Evolutionary conservation across 345 rosid species (phyloP).

Genomic region (Mallotus nudiflorus): DNA sequence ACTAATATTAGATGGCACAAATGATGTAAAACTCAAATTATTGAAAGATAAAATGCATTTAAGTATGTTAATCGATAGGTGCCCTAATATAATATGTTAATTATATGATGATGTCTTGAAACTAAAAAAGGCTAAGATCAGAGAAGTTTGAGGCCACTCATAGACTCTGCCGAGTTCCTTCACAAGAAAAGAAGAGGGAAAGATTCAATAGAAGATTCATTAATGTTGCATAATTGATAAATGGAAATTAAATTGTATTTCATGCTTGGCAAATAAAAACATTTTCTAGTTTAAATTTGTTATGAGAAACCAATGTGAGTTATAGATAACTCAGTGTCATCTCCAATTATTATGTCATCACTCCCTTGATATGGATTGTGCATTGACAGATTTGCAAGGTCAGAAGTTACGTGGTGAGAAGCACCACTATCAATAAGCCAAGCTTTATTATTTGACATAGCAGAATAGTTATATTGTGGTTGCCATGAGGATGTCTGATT

Average conservation of each 20-base stretch:
- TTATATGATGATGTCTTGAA: not conserved
- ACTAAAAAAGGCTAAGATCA: too few species aligned
- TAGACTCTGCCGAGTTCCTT: not conserved
- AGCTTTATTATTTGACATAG: too few species aligned
- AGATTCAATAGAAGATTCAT: not conserved
- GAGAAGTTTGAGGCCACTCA: not conserved
- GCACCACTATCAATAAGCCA: not conserved
- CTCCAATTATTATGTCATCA: not conserved
- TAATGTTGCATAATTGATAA: not conserved
- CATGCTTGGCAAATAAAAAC: not conserved
- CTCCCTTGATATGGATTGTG: not conserved
- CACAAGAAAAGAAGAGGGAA: not conserved
- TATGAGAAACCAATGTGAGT: not conserved
- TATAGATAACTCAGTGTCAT: not conserved
- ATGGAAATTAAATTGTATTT: not conserved
- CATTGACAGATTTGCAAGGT: not conserved
- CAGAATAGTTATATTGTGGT: too few species aligned
- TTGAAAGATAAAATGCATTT: not conserved
- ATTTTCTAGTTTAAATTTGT: not conserved
- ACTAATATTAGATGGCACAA: not conserved
- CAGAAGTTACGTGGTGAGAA: not conserved
- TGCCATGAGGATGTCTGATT: too few species aligned
- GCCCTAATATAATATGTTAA: not conserved
- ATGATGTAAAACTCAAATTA: not conserved
- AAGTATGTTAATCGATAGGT: not conserved